Conservation (phyloP, 495 filamentous ascomycete species). For the Xylaria curta region DNA sequence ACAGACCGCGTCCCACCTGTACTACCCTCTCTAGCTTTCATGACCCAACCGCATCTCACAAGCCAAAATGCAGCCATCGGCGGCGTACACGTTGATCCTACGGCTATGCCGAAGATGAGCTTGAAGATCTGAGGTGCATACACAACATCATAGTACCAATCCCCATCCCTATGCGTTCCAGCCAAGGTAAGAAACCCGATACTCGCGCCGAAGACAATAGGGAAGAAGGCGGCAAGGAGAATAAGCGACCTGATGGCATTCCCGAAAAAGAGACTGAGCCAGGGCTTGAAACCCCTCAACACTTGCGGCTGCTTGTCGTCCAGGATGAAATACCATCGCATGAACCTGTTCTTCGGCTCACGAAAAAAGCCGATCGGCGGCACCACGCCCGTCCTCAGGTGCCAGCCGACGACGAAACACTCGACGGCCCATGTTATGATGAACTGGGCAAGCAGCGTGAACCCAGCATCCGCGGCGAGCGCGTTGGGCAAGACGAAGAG, state of each 20-base stretch:
- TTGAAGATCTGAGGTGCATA: constrained; percentile 54
- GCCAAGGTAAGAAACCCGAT: constrained; percentile 39
- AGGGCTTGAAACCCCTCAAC: neutral
- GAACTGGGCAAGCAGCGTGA: constrained; percentile 43
- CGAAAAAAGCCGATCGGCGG: constrained; percentile 40
- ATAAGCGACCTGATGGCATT: constrained; percentile 10
- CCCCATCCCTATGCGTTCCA: constrained; percentile 34
- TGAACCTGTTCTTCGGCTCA: constrained; percentile 17
- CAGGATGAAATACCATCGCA: constrained; percentile 41
- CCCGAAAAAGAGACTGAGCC: neutral
- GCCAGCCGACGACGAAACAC: constrained; percentile 36
- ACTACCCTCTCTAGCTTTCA: constrained; percentile 26
- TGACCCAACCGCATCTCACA: constrained; percentile 48
- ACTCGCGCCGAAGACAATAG: constrained; percentile 36
- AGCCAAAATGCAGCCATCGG: constrained; percentile 50
- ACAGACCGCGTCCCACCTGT: neutral
- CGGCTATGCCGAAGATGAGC: constrained; percentile 45
- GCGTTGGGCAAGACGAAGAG: constrained; percentile 43
- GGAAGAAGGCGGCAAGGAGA: constrained; percentile 24
- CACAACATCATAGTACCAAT: constrained; percentile 46
- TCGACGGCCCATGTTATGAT: constrained; percentile 45
- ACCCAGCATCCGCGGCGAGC: constrained; percentile 41
- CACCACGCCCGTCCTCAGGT: constrained; percentile 34
- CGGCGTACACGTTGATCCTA: constrained; percentile 48
- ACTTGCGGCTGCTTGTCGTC: constrained; percentile 23